Base-by-base conservation (phyloP, 192 early-diverging fungal genomes). In the Kickxella alabastrina region DNA sequence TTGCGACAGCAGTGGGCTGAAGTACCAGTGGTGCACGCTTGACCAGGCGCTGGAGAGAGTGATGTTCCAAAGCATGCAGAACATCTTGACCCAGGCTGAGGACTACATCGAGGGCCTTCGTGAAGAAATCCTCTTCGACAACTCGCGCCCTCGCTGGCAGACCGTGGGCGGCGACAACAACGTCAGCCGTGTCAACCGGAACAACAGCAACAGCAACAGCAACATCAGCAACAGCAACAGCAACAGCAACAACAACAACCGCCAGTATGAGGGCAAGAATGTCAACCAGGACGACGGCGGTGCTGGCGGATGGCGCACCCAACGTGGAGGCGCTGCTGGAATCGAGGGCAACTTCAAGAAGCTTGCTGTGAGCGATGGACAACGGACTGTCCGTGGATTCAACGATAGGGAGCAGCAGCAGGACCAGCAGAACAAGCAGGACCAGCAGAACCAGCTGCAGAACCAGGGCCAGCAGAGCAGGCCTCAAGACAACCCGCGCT, bases 1-100 rank as follows among this genome's bases (percentile, higher is more conserved):
- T 32, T 56, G 56, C 35, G 56, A 66, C 29, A 83, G 83, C 15
- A 81, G 83, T 36, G 89, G 88, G 12, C 52, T 91, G 21, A 80
- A 89, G 67, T 75, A 86, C 34, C 63, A 74, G 34, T 93, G 91
- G 91, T 82, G 82, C 59, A 51, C 77, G 18, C 62, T 85, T 7
- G 78, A 84, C 24, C 66, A 73, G 43, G 89, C 89, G 0, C 52
- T 68, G 3, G 87, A 89, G 27, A 89, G 85, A 53, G 78, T 67
- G 1, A 57, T 82, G 26, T 92, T 82, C 63, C 82, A 82, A 54
- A 88, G 74, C 59, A 93, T 93, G 90, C 88, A 93, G 67, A 82
- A 91, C 47, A 82, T 90, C 7, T 73, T 93, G 44, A 77, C 68
- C n/a, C 67, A 82, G 49, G 85, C 91, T 1, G 69, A 82, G 36